Evolutionary conservation across 192 early-diverging fungal genomes (phyloP), one percentile per base, ranked within the genome.

Genomic region (Chytriomyces sp.): DNA sequence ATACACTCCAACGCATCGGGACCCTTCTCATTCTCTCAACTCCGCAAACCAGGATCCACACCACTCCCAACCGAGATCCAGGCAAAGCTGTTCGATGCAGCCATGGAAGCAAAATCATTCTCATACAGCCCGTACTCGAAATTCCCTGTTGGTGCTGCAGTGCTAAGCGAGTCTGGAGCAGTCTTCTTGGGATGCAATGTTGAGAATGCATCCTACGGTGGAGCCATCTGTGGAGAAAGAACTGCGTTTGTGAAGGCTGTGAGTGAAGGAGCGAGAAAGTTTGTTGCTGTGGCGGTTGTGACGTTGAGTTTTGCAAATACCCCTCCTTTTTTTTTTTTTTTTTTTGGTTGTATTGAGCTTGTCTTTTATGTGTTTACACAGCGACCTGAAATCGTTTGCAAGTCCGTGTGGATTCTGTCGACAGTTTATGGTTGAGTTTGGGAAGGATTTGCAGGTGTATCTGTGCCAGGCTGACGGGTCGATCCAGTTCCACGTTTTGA

Each of bases 81-180:
- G 45, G 49, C 3, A 13, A 13, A 86, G 75, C 68, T 72, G 20
- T 50, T 61, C 24, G 66, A 46, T 3, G 43, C 46, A 16, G 64
- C 80, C 43, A 62, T 62, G 48, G 9, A 44, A 59, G 94, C 94
- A 8, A 92, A 92, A 64, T 81, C 88, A n/a, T 76, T 81, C 28
- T 90, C 95, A 2, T 96, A 98, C 79, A 90, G 89, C 16, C 96
- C 96, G 5, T 98, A 98, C 82, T 94, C 92, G 26, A 94, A 95
- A 79, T 97, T 97, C 81, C 88, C 92, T 23, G 95, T 98, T n/a
- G 96, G 96, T 18, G 93, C 93, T 49, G 93, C 96, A 4, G 72
- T 96, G 47, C 82, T 93, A 45, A 84, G 92, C 9, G 84, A 85
- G 57, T 85, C 88, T 26, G 93, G 93, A 35, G 86, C 84, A 61